These are phyloP conservation scores for Firmiana major DNA, from an alignment of 345 rosid genomes.

Conservation along the genomic window DNA sequence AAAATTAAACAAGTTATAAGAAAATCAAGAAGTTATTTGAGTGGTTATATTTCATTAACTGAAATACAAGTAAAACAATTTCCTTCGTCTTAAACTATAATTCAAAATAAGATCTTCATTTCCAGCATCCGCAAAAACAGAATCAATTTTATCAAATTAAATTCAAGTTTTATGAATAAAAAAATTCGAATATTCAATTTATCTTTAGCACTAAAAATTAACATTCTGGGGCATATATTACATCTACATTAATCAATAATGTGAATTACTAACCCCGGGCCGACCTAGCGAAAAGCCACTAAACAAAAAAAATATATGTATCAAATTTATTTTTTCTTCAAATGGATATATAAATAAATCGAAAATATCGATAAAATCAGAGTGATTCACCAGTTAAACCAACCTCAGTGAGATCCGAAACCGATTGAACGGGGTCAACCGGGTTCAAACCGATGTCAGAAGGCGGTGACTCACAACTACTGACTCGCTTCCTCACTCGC, in stretches of 20 bases:
- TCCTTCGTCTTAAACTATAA: not conserved
- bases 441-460: constrained; percentile 32
- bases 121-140: not conserved
- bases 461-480: constrained; percentile 48
- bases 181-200: not conserved
- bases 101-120: not conserved
- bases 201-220: not conserved
- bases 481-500: constrained; percentile 60
- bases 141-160: not conserved
- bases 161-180: not conserved
- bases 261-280: not conserved
- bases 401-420: constrained; percentile 43
- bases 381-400: not conserved
- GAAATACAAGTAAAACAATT: not conserved
- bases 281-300: not conserved
- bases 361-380: too few relatives aligned
- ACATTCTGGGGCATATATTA: not conserved
- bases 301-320: not conserved
- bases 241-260: not conserved
- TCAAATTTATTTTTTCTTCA: not conserved
- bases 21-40: not conserved
- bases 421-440: constrained; percentile 16
- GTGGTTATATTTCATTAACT: not conserved
- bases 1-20: not conserved
- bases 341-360: not conserved